Evolutionary conservation across 305 asterid species (phyloP), one percentile per base, ranked within the genome.

Genomic region (Fraxinus angustifolia): DNA sequence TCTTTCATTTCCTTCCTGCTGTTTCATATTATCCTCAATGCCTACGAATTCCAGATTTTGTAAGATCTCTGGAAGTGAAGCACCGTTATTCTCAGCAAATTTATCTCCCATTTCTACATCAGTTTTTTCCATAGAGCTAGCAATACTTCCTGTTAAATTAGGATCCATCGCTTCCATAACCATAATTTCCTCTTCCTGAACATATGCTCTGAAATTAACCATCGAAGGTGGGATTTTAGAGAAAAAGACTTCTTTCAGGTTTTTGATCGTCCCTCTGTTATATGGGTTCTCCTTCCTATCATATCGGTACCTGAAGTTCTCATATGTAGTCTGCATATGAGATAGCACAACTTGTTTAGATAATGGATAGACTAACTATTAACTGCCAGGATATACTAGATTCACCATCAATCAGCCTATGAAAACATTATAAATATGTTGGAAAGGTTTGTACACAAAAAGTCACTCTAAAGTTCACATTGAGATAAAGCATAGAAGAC

Each of bases 221-320:
- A 87, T 79, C n/a, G 99, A 89, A 75, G 92, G 90, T 21, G 94
- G 97, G 85, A 95, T 92, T 85, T 78, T 91, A 11, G 93, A 90
- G 88, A 92, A 89, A 56, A 94, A 88, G 19, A 91, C 91, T 84
- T 93, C 97, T 83, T 79, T 88, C 79, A 94, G 81, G 82, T 94
- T 94, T 45, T 90, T 84, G 40, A 88, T 68, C 72, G 85, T 77
- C 83, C 98, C 97, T 84, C 78, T 91, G 92, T 93, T 88, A 79
- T 94, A 92, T 70, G 98, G 97, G 85, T 94, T 94, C 87, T 88
- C 97, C 88, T 87, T 91, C 77, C 84, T 86, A 75, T 89, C 97
- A 72, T 91, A 92, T 78, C 91, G 90, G 78, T 88, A 89, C 83
- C 97, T 90, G 88, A 94, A 92, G 89, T 93, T 94, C 88, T 93